phyloP scores from a whole-genome alignment of 352 stramenopile genomes.

The Globisporangium acanthophoron region DNA sequence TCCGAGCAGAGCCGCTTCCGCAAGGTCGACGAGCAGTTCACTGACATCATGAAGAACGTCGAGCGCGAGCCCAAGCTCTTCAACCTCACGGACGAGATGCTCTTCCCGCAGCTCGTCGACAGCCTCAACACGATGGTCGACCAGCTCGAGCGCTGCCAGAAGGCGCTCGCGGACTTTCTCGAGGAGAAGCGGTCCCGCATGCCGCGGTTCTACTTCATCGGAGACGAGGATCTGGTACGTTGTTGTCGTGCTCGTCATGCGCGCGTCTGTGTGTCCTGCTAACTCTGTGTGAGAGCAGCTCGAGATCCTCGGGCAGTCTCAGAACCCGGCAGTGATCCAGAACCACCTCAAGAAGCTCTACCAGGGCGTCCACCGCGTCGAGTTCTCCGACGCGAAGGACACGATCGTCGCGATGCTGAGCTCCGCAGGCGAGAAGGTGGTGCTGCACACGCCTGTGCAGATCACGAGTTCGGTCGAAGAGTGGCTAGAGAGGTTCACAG shows the following conservation, averaged over 20 bases:
- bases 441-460: slow-evolving; percentile 71
- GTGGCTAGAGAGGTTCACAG: slow-evolving; percentile 90
- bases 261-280: not conserved
- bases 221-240: slow-evolving; percentile 87
- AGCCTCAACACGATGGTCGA: slow-evolving; percentile 85
- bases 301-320: slow-evolving; percentile 92
- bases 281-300: slow-evolving; percentile 22
- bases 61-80: slow-evolving; percentile 90
- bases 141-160: slow-evolving; percentile 93
- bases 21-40: slow-evolving; percentile 92
- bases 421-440: slow-evolving; percentile 74
- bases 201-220: slow-evolving; percentile 97
- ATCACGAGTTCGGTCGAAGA: slow-evolving; percentile 91
- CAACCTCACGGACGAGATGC: slow-evolving; percentile 87
- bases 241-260: not conserved
- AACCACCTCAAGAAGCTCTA: slow-evolving; percentile 96
- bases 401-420: slow-evolving; percentile 89
- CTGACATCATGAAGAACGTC: slow-evolving; percentile 89
- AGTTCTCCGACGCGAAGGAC: slow-evolving; percentile 80
- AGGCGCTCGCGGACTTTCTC: slow-evolving; percentile 92
- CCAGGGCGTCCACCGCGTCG: slow-evolving; percentile 90
- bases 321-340: slow-evolving; percentile 93
- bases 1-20: slow-evolving; percentile 88
- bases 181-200: slow-evolving; percentile 92
- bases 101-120: slow-evolving; percentile 86